Conservation (phyloP, 208 protist species). For the Strigomonas culicis region DNA sequence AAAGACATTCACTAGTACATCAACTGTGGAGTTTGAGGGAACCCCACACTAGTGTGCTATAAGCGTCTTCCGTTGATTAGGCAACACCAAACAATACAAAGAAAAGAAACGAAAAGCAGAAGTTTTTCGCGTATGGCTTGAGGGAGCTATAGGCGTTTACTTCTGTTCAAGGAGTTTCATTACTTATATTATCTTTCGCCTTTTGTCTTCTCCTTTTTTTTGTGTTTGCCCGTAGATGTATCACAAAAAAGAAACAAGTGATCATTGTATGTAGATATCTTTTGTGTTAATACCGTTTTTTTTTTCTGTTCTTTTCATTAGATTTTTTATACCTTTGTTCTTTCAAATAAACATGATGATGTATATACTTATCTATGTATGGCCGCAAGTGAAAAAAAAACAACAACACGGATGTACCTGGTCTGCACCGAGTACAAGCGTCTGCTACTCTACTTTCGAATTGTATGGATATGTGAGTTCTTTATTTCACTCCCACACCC, state of each 20-base stretch:
- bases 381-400: conserved; percentile 10
- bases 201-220: conserved; percentile 13
- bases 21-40: too few species aligned
- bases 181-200: conserved; percentile 9
- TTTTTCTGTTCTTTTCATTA: conserved; percentile 1
- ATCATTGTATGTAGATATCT: not conserved
- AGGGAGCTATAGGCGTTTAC: too few species aligned
- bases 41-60: too few species aligned
- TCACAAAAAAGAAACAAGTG: not conserved
- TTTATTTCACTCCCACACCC: too few species aligned
- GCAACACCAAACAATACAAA: too few species aligned
- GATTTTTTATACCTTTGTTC: conserved; percentile 13
- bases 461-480: too few species aligned
- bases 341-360: not conserved
- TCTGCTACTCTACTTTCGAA: not conserved
- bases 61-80: too few species aligned
- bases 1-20: too few species aligned
- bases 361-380: not conserved
- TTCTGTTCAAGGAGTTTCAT: conserved; percentile 10
- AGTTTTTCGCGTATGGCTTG: not conserved
- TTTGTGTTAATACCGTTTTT: not conserved
- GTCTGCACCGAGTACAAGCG: not conserved
- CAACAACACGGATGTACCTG: not conserved
- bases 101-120: too few species aligned
- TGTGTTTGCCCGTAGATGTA: not conserved